Base-by-base conservation (phyloP, 2,329 filamentous ascomycete species). In the Nigrograna mackinnonii region DNA sequence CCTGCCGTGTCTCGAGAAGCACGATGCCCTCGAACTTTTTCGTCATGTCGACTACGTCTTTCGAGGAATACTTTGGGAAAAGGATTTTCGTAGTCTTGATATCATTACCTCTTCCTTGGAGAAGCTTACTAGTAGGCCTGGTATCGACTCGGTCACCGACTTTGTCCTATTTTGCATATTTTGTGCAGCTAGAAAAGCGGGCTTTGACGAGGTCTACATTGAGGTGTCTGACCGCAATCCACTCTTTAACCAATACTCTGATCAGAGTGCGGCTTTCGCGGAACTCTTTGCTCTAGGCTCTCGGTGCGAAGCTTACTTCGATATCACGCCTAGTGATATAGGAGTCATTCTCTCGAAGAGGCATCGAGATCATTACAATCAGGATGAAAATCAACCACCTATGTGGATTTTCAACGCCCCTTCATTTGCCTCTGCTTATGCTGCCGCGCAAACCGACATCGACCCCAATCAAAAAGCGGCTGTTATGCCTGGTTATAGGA, bases 281-380 rank as follows among this genome's bases (percentile, higher is more conserved):
- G 82, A 85, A 56, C 75, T 83, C 0, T 85, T 83, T 62, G 82
- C 80, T 0, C 68, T 84, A 2, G 82, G 82, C 1, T 84, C 82
- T 3, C 78, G 81, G 40, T 85, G 82, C 54, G 80, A 84, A 46
- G 72, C 77, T 1, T 85, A 84, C 54, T 83, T 85, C 44, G 80
- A 81, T 44, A 74, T 84, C 36, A 57, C 54, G 31, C 67, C 60
- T 1, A 69, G 62, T 46, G 60, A 63, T 31, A 67, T 68, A 37
- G 65, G 65, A 13, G 46, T 62, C 22, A 35, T 68, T 14, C 47
- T 68, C 4, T 67, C 64, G 5, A 57, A 67, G 22, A 61, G 60
- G 31, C 65, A 78, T 51, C 63, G 74, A 19, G 61, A 64, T 16
- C 66, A 73, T 34, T 75, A 76, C 42, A 68, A 60, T 37, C 49